These are phyloP conservation scores for Nicotiana undulata DNA, from an alignment of 257 asterid genomes.

Conservation along the genomic window DNA sequence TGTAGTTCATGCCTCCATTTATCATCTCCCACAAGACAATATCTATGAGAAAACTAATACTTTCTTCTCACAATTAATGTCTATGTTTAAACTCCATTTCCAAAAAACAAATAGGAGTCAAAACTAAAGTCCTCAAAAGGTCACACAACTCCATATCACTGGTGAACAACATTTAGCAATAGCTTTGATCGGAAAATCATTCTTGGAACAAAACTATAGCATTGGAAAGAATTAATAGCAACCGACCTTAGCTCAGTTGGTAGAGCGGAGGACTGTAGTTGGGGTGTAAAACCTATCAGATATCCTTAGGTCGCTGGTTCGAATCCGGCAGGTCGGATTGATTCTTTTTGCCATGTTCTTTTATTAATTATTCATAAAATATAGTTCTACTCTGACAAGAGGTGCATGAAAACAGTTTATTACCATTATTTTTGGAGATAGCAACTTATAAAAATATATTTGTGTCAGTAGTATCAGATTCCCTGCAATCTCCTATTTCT, in stretches of 20 bases:
- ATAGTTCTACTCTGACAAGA: neutral
- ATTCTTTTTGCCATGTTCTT: neutral
- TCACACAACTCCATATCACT: neutral
- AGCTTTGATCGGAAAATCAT: neutral
- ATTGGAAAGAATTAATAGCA: neutral
- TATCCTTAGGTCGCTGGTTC: slow-evolving; percentile 35
- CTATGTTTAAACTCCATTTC: neutral
- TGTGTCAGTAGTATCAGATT: neutral
- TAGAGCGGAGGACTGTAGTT: slow-evolving; percentile 14
- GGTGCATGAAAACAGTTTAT: neutral
- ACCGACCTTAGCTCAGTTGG: slow-evolving; percentile 11
- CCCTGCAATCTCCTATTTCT: neutral
- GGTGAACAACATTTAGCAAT: neutral
- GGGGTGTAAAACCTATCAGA: neutral
- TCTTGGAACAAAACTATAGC: neutral
- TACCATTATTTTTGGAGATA: neutral
- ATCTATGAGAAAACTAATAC: neutral
- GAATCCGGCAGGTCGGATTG: slow-evolving; percentile 42
- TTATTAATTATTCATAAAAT: neutral
- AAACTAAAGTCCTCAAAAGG: neutral
- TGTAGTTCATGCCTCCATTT: neutral
- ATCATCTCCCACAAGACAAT: neutral
- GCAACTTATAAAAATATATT: neutral
- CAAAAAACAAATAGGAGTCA: neutral
- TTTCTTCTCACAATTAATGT: neutral